Base-by-base conservation (phyloP, 306 rosid species). In the Casuarina cunninghamiana region DNA sequence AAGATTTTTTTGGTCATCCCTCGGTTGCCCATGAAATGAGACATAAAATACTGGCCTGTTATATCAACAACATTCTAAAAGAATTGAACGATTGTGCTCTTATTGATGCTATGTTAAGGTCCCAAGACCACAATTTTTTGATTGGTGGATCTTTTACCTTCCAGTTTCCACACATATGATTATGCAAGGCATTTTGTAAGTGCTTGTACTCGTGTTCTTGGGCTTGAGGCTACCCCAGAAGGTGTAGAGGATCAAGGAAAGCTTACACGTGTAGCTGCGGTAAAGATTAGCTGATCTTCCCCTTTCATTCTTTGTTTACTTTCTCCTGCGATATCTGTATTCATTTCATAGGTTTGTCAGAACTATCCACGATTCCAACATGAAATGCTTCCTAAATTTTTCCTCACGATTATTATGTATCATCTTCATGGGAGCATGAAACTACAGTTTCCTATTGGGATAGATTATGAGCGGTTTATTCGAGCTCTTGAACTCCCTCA, bases 211-310 rank as follows among this genome's bases (percentile, higher is more conserved):
- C 97, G 98, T 39, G 92, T 95, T 83, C 90, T 95, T 82, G 98
- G 97, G 79, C 84, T 92, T 80, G 98, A 95, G 73, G 97, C 97
- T 53, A 95, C 98, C 2, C 98, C 97, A 62, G 97, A 95, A 74
- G 98, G 98, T 87, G 98, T 95, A 68, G 98, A 95, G 88, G 97
- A 95, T 87, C 97, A 91, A 72, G 98, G 98, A 85, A 91, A 65
- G 89, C 95, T 95, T 32, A 95, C 97, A 39, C 98, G 97, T 49
- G 97, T 95, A 61, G 98, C 98, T 83, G 98, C 97, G 81, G 98
- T 95, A 89, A 66, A 75, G 74, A 82, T 69, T 66, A 81, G 65
- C 71, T 72, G 55, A 60, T 41, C 76, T 74, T 79, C 82, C 55
- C 83, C 44, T 77, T 9, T 80, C 74, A 71, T 74, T 50, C 69